These are phyloP conservation scores for Fusarium sp. DNA, from an alignment of 2,329 filamentous ascomycete genomes.

Conservation along the genomic window DNA sequence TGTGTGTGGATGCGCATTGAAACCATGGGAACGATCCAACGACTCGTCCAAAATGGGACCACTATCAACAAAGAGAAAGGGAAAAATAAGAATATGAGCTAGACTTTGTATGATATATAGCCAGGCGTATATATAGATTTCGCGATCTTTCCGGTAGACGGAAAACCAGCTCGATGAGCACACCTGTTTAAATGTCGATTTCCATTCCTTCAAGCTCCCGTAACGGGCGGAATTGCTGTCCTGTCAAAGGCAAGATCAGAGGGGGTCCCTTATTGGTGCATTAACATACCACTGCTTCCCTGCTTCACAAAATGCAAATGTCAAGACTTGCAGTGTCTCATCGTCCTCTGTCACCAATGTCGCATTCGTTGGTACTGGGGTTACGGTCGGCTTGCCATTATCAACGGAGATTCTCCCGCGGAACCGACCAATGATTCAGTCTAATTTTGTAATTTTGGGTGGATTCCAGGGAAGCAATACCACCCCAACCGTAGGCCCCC, in stretches of 20 bases:
- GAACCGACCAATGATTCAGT: not conserved
- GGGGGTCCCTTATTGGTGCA: constrained; percentile 14
- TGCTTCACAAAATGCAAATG: not conserved
- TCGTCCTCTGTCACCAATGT: not conserved
- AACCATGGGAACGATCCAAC: not conserved
- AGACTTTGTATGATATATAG: not conserved
- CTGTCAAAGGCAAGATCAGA: not conserved
- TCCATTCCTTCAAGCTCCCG: not conserved
- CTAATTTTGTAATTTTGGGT: not conserved
- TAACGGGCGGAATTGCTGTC: not conserved
- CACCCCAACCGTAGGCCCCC: not conserved
- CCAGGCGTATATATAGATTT: not conserved
- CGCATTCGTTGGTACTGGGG: constrained; percentile 17
- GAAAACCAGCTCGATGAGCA: not conserved
- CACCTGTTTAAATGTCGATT: not conserved
- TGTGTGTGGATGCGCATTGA: not conserved
- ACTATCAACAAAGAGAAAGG: not conserved
- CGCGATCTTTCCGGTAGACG: not conserved
- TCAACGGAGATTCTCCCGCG: not conserved
- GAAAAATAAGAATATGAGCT: not conserved
- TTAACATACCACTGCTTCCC: not conserved
- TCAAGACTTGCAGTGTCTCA: constrained; percentile 17
- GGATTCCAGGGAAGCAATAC: not conserved
- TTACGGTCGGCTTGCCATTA: not conserved
- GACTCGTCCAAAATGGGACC: not conserved